These are phyloP conservation scores for Papilionanthe hybrid DNA, from an alignment of 116 monocot species.

Conservation along the genomic window DNA sequence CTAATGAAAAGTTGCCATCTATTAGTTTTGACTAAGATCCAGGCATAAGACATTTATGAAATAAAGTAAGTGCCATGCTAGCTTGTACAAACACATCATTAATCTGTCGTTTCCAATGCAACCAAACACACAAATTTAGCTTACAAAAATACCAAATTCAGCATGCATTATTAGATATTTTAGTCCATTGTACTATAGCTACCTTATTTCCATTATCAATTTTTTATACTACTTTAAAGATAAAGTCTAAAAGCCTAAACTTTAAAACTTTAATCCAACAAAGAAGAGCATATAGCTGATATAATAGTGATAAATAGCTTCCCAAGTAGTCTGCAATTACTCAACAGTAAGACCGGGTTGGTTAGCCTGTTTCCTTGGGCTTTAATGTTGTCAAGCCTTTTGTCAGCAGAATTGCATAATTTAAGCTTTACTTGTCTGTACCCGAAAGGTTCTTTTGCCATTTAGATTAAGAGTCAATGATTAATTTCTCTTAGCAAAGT, in stretches of 20 bases:
- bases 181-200: too few species aligned
- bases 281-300: neutral
- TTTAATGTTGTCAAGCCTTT: constrained; percentile 40
- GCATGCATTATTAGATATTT: too few species aligned
- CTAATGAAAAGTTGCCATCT: too few species aligned
- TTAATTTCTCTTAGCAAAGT: constrained; percentile 7
- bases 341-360: constrained; percentile 21
- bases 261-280: neutral
- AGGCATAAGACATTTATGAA: too few species aligned
- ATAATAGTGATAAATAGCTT: constrained; percentile 7
- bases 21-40: too few species aligned
- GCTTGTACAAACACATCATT: too few species aligned
- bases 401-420: constrained; percentile 22
- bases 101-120: too few species aligned
- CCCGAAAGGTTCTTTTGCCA: constrained; percentile 1
- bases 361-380: constrained; percentile 19
- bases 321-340: constrained; percentile 20
- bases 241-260: neutral
- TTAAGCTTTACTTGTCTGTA: constrained; percentile 45
- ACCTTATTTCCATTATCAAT: neutral
- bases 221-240: neutral
- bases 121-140: too few species aligned
- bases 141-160: too few species aligned
- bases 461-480: neutral
- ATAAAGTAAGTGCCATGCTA: too few species aligned